phyloP scores from a whole-genome alignment of 2,329 filamentous ascomycete genomes.

The Niveomyces coronatus region DNA sequence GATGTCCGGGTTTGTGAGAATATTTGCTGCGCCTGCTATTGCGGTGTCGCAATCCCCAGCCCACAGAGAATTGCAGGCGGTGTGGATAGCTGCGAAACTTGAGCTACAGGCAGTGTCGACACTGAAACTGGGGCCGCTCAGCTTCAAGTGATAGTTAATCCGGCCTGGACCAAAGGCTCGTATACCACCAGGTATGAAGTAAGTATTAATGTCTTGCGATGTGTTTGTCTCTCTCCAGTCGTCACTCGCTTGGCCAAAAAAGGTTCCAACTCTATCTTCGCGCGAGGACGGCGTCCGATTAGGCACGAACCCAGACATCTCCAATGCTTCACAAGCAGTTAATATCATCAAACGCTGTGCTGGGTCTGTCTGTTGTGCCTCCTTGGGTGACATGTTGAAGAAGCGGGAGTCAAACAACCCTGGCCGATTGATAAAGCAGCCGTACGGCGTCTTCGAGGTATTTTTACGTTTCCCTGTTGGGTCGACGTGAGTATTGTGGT shows the following conservation, averaged over 20 bases:
- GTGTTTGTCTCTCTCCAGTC: conserved; percentile 73
- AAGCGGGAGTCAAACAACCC: conserved; percentile 64
- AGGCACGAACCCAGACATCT: conserved; percentile 60
- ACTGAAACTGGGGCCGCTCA: conserved; percentile 35
- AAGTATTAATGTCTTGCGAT: conserved; percentile 52
- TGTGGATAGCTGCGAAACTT: conserved; percentile 20
- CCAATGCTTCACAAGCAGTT: conserved; percentile 68
- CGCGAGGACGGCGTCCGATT: conserved; percentile 55
- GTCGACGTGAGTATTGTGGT: conserved; percentile 54
- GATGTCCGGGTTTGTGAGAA: conserved; percentile 70
- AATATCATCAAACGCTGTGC: conserved; percentile 62
- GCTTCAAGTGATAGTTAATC: conserved; percentile 56
- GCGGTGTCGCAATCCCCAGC: conserved; percentile 70
- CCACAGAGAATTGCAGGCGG: conserved; percentile 41
- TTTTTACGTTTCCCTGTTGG: conserved; percentile 55
- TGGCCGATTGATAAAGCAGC: conserved; percentile 58
- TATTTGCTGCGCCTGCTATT: conserved; percentile 63
- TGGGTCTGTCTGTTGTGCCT: conserved; percentile 56
- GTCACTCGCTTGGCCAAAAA: conserved; percentile 67
- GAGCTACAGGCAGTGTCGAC: conserved; percentile 27
- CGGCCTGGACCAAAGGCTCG: conserved; percentile 42
- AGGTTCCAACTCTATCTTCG: conserved; percentile 51
- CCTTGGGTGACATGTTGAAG: conserved; percentile 71
- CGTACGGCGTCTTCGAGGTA: conserved; percentile 56
- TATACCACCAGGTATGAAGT: conserved; percentile 40